Conservation (phyloP, 371 early-diverging fungal species). For the Blakeslea trispora region DNA sequence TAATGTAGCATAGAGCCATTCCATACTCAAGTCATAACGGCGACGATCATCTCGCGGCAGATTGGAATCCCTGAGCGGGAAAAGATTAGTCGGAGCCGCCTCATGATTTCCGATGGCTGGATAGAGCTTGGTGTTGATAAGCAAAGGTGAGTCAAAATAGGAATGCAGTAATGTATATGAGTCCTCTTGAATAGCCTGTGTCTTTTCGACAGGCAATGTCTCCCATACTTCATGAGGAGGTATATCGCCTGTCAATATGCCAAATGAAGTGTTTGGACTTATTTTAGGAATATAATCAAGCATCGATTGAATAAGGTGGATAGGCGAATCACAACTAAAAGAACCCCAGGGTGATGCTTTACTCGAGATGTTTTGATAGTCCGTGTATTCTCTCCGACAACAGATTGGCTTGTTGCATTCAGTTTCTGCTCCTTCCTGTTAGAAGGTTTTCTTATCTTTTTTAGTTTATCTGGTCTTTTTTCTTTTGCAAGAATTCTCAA, state of each 20-base stretch:
- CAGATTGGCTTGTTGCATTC: constrained; percentile 57
- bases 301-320: constrained; percentile 48
- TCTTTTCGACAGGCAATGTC: constrained; percentile 43
- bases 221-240: constrained; percentile 69
- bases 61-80: constrained; percentile 41
- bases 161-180: constrained; percentile 40
- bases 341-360: constrained; percentile 47
- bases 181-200: constrained; percentile 40
- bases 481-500: no score
- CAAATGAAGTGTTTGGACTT: constrained; percentile 45
- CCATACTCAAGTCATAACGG: constrained; percentile 30
- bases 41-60: constrained; percentile 32
- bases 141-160: constrained; percentile 40
- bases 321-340: constrained; percentile 56
- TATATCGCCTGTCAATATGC: constrained; percentile 63
- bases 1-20: constrained; percentile 54
- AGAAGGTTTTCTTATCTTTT: neutral
- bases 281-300: constrained; percentile 43
- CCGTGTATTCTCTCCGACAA: constrained; percentile 51
- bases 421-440: constrained; percentile 52
- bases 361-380: constrained; percentile 30
- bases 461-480: no score
- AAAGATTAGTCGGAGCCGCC: constrained; percentile 49
- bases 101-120: constrained; percentile 65
- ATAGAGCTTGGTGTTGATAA: constrained; percentile 45